Evolutionary conservation across 441 rosid genomes (phyloP), one percentile per base, ranked within the genome.

Genomic region (Corymbia citriodora): DNA sequence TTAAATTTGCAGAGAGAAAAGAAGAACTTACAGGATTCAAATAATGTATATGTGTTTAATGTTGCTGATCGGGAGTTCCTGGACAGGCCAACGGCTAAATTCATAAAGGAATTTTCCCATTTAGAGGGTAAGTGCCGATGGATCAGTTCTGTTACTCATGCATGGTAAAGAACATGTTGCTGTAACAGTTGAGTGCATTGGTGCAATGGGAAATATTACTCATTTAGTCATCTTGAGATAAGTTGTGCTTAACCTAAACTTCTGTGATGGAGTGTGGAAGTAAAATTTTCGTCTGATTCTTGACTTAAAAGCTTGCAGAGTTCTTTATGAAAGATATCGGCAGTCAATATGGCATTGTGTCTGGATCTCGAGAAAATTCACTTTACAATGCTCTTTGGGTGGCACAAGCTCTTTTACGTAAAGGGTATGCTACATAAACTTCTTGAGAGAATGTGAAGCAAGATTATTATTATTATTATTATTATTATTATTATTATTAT

Each of bases 351-450:
- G 98, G 99, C 88, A 97, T 98, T 89, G 93, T 95, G 88, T 94
- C 99, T 88, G 98, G 96, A 63, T 94, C 99, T 92, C 96, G 97
- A 70, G 98, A 98, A 94, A 98, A 98, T 90, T 95, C 99, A 87
- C 97, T 98, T 87, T 97, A 97, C 90, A 96, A 95, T 94, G 97
- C 98, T 89, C 96, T 98, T 48, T 98, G 99, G 99, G 98, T 95
- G 89, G 98, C 99, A 27, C 99, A 98, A 95, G 99, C 97, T 61
- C 93, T 98, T 88, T 94, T 98, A 50, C 98, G 97, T 87, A 98
- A 98, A 95, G 99, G 99, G 99, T 98, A 96, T 79, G 13, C 91
- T 90, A 45, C 65, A 55, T 68, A 63, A n/a, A 10, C 55, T 61
- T 87, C 33, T 50, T 11, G 27, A 79, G 52, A 40, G 85, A 79